Evolutionary conservation across 2,329 filamentous ascomycete genomes (phyloP).

Genomic region (Xylariaceae sp.): DNA sequence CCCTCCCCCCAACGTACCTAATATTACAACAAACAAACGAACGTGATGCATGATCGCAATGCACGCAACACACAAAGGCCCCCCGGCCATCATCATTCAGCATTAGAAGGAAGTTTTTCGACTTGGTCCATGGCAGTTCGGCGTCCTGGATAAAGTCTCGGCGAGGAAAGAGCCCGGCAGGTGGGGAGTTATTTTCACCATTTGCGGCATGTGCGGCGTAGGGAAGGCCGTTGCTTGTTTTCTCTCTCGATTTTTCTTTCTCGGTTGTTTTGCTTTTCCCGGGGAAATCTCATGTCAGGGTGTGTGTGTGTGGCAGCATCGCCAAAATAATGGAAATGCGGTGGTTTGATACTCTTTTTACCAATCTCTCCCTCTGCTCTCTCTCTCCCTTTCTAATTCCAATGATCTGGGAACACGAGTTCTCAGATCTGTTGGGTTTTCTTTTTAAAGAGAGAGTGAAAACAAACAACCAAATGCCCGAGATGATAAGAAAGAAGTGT

Average conservation of each 20-base stretch:
- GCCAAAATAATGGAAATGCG: neutral
- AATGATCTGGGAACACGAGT: too few relatives aligned
- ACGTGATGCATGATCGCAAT: too few relatives aligned
- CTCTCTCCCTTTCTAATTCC: neutral
- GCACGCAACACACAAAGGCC: neutral
- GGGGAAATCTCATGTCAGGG: neutral
- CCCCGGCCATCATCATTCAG: too few relatives aligned
- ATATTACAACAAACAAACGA: too few relatives aligned
- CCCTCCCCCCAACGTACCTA: neutral
- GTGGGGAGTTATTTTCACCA: slow-evolving; percentile 9
- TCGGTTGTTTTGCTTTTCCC: neutral
- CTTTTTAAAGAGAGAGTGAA: too few relatives aligned
- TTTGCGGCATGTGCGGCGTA: slow-evolving; percentile 8
- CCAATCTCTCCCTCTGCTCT: neutral
- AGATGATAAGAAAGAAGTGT: too few relatives aligned
- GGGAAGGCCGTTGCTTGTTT: neutral
- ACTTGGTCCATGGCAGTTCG: slow-evolving; percentile 7
- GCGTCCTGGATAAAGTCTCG: slow-evolving; percentile 17
- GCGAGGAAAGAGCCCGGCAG: slow-evolving; percentile 1
- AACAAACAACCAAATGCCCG: too few relatives aligned
- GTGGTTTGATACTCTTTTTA: neutral
- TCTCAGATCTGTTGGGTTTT: too few relatives aligned
- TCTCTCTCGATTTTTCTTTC: neutral
- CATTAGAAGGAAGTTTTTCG: slow-evolving; percentile 8
- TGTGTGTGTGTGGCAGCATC: neutral